phyloP scores from a whole-genome alignment of 106 monocot genomes.

The Allium sativum region DNA sequence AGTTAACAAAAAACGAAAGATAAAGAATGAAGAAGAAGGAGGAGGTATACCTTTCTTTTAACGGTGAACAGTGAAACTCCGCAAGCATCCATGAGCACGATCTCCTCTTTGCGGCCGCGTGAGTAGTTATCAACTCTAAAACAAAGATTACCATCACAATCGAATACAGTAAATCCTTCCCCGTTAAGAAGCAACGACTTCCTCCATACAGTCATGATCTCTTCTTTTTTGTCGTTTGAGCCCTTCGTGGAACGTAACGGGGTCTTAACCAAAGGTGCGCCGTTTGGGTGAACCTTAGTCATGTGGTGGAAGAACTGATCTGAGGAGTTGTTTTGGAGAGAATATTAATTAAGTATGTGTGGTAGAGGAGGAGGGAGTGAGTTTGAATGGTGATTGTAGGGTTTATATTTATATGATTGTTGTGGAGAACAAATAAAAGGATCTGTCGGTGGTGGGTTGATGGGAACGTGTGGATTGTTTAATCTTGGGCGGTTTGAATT shows the following conservation, averaged over 20 bases:
- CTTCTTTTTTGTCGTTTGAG: not conserved
- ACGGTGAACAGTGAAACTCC: slow-evolving; percentile 37
- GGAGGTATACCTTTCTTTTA: slow-evolving; percentile 24
- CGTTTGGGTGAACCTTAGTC: slow-evolving; percentile 46
- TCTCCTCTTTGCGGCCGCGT: slow-evolving; percentile 14
- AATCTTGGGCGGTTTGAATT: too few species aligned
- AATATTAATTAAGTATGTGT: not conserved
- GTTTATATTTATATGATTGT: not conserved
- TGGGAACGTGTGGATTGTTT: too few species aligned
- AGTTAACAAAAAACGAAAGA: not conserved
- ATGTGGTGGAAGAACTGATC: not conserved
- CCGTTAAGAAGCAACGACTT: slow-evolving; percentile 45
- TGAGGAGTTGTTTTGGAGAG: not conserved
- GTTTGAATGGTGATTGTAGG: not conserved
- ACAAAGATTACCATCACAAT: slow-evolving; percentile 35
- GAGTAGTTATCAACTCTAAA: slow-evolving; percentile 54
- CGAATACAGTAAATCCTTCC: slow-evolving; percentile 52
- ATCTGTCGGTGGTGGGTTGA: not conserved
- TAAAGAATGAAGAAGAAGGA: not conserved
- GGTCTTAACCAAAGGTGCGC: not conserved
- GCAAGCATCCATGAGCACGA: slow-evolving; percentile 50
- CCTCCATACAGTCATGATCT: slow-evolving; percentile 40
- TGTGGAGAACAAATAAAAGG: not conserved
- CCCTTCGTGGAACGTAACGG: not conserved
- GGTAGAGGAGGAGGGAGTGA: not conserved